Evolutionary conservation across 129 eudicot genomes (phyloP).

Genomic region (Artemisia tridentata): DNA sequence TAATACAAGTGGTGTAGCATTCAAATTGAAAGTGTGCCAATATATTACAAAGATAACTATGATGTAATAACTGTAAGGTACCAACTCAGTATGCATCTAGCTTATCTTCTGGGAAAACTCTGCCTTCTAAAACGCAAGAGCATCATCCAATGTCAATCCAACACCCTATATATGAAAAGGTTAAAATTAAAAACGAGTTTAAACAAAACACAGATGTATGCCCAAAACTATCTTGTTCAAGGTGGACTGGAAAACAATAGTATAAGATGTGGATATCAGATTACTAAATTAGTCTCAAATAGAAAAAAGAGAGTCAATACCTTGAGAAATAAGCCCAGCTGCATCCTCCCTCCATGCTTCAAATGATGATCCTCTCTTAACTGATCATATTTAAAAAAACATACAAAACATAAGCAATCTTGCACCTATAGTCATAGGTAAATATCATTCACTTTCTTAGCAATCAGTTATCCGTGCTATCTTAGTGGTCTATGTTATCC

Average conservation of each 20-base stretch:
- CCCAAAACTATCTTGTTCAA: not conserved
- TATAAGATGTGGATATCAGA: too few relatives aligned
- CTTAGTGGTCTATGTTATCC: too few relatives aligned
- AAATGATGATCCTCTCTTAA: slow-evolving; percentile 96
- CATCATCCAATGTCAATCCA: slow-evolving; percentile 95
- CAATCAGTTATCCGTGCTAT: too few relatives aligned
- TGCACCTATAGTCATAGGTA: too few relatives aligned
- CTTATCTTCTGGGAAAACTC: slow-evolving; percentile 90
- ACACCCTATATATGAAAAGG: slow-evolving; percentile 61
- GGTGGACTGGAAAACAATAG: too few relatives aligned
- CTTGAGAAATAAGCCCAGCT: slow-evolving; percentile 95
- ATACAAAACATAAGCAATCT: slow-evolving; percentile 14
- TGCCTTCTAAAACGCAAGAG: slow-evolving; percentile 93
- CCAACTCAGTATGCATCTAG: not conserved
- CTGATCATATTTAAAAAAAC: slow-evolving; percentile 37
- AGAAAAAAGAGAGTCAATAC: slow-evolving; percentile 33
- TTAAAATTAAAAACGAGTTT: slow-evolving; percentile 9
- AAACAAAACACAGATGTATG: not conserved
- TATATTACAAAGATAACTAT: not conserved
- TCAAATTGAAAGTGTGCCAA: too few relatives aligned
- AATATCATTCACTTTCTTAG: too few relatives aligned
- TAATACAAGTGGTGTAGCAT: too few relatives aligned
- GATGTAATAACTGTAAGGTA: not conserved
- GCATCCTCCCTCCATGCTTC: slow-evolving; percentile 98
- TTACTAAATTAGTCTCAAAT: not conserved